Evolutionary conservation across 345 rosid species (phyloP).

Genomic region (Euphorbia tirucalli): DNA sequence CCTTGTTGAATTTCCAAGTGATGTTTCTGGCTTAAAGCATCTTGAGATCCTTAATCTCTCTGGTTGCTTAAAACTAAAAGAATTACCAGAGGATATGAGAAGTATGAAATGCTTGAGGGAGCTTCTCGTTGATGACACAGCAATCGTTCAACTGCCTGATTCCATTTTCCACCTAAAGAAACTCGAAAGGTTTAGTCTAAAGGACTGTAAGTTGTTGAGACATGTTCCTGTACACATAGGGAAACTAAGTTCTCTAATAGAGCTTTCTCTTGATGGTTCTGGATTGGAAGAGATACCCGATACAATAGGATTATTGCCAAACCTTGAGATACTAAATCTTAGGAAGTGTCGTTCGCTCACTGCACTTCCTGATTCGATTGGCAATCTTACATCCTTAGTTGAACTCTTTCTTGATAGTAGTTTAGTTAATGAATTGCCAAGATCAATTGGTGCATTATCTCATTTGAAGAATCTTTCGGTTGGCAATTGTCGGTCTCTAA

Average conservation of each 20-base stretch:
- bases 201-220: constrained; percentile 26
- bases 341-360: constrained; percentile 28
- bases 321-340: constrained; percentile 42
- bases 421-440: constrained; percentile 37
- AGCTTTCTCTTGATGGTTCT: constrained; percentile 33
- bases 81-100: constrained; percentile 37
- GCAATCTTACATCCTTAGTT: constrained; percentile 37
- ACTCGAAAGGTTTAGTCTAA: constrained; percentile 43
- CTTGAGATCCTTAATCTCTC: constrained; percentile 44
- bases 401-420: constrained; percentile 17
- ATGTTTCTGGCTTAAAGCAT: constrained; percentile 40
- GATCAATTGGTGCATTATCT: constrained; percentile 37
- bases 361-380: constrained; percentile 38
- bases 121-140: constrained; percentile 39
- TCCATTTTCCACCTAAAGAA: constrained; percentile 37
- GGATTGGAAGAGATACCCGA: constrained; percentile 38
- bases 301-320: constrained; percentile 30
- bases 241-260: constrained; percentile 35
- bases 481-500: constrained; percentile 28
- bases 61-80: constrained; percentile 32
- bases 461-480: constrained; percentile 28
- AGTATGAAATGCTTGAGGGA: constrained; percentile 44
- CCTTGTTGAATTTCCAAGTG: constrained; percentile 39
- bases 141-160: constrained; percentile 36
- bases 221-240: constrained; percentile 35